phyloP scores from a whole-genome alignment of 345 rosid genomes.

The Salix udensis region DNA sequence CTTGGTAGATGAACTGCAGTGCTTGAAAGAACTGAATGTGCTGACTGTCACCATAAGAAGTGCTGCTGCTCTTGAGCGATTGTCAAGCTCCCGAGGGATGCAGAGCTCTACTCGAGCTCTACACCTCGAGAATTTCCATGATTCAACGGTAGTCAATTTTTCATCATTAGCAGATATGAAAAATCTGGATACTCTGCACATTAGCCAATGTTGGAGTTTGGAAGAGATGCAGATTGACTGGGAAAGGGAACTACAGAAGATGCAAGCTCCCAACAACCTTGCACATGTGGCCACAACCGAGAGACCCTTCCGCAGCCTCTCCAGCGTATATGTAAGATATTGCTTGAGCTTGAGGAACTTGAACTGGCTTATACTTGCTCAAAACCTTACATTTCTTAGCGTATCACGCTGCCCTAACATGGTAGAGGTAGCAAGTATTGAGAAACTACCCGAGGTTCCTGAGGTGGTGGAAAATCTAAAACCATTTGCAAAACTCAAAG shows the following conservation, averaged over 20 bases:
- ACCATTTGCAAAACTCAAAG: no score
- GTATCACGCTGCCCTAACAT: not conserved
- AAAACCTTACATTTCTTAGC: not conserved
- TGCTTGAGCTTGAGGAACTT: not conserved
- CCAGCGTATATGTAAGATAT: not conserved
- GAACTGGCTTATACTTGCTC: not conserved
- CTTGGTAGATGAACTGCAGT: no score
- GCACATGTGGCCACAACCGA: not conserved
- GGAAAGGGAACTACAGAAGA: not conserved
- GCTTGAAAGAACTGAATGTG: no score
- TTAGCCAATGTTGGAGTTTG: not conserved
- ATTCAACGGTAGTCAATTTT: not conserved
- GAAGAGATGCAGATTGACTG: not conserved
- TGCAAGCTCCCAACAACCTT: not conserved
- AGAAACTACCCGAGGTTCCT: not conserved
- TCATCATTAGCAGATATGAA: not conserved
- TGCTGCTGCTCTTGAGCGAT: not conserved
- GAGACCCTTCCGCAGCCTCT: not conserved
- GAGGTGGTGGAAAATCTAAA: not conserved
- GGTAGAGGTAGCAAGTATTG: not conserved
- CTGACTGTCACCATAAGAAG: no score
- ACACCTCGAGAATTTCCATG: not conserved
- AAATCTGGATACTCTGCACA: not conserved
- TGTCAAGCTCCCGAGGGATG: not conserved
- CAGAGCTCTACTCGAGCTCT: not conserved